A percentile compares a stretch with the other conserved stretches of the same genome.
Conservation (phyloP, 2,329 filamentous ascomycete genomes). For the Trichocomaceae sp. region DNA sequence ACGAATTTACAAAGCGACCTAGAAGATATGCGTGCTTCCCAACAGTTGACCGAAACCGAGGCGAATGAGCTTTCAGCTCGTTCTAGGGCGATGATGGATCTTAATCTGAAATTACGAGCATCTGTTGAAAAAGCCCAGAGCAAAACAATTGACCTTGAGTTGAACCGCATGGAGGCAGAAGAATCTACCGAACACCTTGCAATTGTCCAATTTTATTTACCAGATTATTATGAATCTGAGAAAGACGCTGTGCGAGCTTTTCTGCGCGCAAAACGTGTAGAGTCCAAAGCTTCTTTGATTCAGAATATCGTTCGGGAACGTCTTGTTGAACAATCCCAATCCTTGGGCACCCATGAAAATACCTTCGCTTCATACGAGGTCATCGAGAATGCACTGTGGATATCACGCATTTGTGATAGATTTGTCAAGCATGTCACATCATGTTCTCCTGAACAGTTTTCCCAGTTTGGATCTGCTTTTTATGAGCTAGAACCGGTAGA, state of each 20-base stretch:
- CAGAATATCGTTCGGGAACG: slow-evolving; percentile 73
- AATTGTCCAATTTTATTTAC: slow-evolving; percentile 83
- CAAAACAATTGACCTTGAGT: slow-evolving; percentile 88
- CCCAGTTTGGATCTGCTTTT: slow-evolving; percentile 68
- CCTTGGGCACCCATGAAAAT: slow-evolving; percentile 64
- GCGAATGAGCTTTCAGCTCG: slow-evolving; percentile 83
- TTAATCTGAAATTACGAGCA: slow-evolving; percentile 88
- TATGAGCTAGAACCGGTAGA: slow-evolving; percentile 91
- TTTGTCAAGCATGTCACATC: slow-evolving; percentile 74
- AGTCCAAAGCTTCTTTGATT: slow-evolving; percentile 78
- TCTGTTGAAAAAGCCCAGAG: slow-evolving; percentile 86
- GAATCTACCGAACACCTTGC: slow-evolving; percentile 82
- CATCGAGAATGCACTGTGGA: slow-evolving; percentile 77
- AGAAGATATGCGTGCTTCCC: slow-evolving; percentile 85
- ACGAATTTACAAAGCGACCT: slow-evolving; percentile 77
- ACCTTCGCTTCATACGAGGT: slow-evolving; percentile 73
- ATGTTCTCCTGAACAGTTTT: slow-evolving; percentile 72
- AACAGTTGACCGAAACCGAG: slow-evolving; percentile 86
- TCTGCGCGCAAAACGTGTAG: slow-evolving; percentile 77
- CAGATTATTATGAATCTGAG: slow-evolving; percentile 73
- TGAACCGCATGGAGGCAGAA: slow-evolving; percentile 78
- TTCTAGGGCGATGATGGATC: slow-evolving; percentile 90
- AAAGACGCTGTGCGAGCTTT: slow-evolving; percentile 82
- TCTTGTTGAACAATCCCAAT: slow-evolving; percentile 60
- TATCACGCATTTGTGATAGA: slow-evolving; percentile 73